phyloP scores from a whole-genome alignment of 2,329 filamentous ascomycete genomes.

The Harringtonia lauricola region DNA sequence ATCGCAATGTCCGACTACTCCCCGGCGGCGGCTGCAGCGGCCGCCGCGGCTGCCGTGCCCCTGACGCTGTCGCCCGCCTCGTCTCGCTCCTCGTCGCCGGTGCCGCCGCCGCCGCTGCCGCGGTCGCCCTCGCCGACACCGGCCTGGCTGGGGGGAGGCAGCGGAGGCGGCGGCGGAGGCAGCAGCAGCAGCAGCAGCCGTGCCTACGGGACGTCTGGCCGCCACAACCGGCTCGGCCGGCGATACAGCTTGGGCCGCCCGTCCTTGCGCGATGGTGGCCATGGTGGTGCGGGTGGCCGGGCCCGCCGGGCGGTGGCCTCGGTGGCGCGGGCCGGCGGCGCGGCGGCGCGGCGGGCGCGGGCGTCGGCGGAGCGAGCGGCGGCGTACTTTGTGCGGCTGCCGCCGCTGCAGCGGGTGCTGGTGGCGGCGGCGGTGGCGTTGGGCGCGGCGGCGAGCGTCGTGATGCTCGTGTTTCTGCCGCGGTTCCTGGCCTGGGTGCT shows the following conservation, averaged over 20 bases:
- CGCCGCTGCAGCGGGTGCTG: conserved; percentile 50
- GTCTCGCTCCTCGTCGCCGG: background rate
- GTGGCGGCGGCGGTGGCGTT: conserved; percentile 39
- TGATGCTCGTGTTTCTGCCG: conserved; percentile 70
- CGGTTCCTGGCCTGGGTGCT: conserved; percentile 62
- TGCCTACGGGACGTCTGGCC: no score
- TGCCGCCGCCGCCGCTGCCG: background rate
- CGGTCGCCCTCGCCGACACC: conserved; percentile 3
- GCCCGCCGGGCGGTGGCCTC: background rate
- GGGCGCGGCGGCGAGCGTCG: conserved; percentile 44
- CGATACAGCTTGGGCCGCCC: conserved; percentile 5
- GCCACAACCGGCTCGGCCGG: conserved; percentile 3
- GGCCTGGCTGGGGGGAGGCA: no score
- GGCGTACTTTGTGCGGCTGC: conserved; percentile 37
- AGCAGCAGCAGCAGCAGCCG: background rate
- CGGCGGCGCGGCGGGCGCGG: background rate
- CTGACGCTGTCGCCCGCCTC: background rate
- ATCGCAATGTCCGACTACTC: conserved; percentile 1
- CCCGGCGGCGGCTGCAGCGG: background rate
- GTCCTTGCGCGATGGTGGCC: background rate
- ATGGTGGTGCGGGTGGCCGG: background rate
- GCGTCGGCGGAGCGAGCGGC: conserved; percentile 1
- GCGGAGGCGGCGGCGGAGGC: no score
- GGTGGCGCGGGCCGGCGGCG: background rate
- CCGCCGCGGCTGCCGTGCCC: background rate